phyloP scores from a whole-genome alignment of 2,329 filamentous ascomycete genomes.

The Neonectria neomacrospora region DNA sequence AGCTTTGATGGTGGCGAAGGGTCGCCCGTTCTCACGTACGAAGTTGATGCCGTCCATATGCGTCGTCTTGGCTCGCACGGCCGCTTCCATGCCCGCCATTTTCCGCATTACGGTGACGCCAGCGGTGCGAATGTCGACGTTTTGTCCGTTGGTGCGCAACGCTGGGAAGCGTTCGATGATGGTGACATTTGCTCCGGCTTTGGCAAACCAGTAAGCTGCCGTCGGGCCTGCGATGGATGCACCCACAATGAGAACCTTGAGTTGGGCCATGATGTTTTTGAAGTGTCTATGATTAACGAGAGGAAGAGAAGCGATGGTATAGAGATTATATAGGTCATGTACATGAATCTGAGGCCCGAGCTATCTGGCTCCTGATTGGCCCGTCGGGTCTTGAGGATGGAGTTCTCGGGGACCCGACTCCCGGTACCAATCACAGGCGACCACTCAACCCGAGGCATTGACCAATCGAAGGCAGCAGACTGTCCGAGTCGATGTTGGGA shows the following conservation, averaged over 20 bases:
- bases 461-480: conserved; percentile 13
- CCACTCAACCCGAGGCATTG: neutral
- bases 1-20: conserved; percentile 49
- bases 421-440: neutral
- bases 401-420: neutral
- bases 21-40: conserved; percentile 51
- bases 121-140: conserved; percentile 51
- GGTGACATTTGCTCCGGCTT: conserved; percentile 48
- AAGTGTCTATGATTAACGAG: neutral
- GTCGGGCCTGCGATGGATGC: conserved; percentile 49
- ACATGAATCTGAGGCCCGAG: neutral
- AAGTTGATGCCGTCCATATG: conserved; percentile 57
- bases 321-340: neutral
- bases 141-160: conserved; percentile 50
- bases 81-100: conserved; percentile 53
- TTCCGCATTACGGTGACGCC: conserved; percentile 53
- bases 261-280: conserved; percentile 27
- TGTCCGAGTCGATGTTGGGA: too few relatives aligned
- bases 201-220: conserved; percentile 46
- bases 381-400: neutral
- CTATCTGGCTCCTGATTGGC: neutral
- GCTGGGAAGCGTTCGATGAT: conserved; percentile 53
- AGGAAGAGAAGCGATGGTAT: neutral
- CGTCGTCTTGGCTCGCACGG: conserved; percentile 44
- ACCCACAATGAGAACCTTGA: conserved; percentile 45